Percentiles rank a stretch among this genome's conserved stretches.
These are phyloP conservation scores for Xylariaceae sp. DNA, from an alignment of 2,329 filamentous ascomycete species.

Conservation along the genomic window DNA sequence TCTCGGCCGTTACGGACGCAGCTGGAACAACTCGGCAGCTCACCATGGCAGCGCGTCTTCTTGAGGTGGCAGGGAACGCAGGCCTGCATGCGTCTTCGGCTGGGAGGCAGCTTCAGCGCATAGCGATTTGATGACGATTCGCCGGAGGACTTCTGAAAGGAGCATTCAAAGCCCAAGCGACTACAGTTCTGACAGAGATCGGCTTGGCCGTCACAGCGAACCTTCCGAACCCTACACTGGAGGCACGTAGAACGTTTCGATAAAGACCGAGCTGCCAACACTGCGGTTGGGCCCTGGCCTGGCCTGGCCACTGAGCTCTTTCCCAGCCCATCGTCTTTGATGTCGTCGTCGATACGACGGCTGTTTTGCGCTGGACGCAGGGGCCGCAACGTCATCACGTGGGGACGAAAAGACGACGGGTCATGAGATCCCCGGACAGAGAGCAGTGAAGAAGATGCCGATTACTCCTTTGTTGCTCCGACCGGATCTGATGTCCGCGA, in stretches of 20 bases:
- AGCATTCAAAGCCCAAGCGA: conserved; percentile 35
- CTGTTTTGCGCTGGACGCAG: conserved; percentile 26
- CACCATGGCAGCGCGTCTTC: conserved; percentile 33
- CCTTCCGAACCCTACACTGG: conserved; percentile 31
- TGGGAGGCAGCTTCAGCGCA: conserved; percentile 27
- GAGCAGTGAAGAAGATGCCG: background rate
- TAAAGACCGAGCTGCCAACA: conserved; percentile 8
- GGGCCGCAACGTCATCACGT: conserved; percentile 27
- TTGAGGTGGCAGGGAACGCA: conserved; percentile 32
- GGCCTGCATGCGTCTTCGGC: conserved; percentile 30
- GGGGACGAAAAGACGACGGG: background rate
- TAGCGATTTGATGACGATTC: conserved; percentile 24
- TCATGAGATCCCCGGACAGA: background rate
- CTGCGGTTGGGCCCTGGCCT: conserved; percentile 3
- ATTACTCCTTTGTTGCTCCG: background rate
- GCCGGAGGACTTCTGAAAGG: conserved; percentile 30
- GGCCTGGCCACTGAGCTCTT: background rate
- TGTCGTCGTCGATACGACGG: background rate
- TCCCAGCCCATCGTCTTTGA: background rate
- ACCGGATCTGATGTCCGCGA: no score
- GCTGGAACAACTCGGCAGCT: conserved; percentile 31
- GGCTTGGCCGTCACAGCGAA: conserved; percentile 33
- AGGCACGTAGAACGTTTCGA: conserved; percentile 29
- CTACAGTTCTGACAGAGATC: conserved; percentile 34
- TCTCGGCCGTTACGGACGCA: conserved; percentile 26